phyloP scores from a whole-genome alignment of 306 rosid species.

The Echinosophora koreensis region DNA sequence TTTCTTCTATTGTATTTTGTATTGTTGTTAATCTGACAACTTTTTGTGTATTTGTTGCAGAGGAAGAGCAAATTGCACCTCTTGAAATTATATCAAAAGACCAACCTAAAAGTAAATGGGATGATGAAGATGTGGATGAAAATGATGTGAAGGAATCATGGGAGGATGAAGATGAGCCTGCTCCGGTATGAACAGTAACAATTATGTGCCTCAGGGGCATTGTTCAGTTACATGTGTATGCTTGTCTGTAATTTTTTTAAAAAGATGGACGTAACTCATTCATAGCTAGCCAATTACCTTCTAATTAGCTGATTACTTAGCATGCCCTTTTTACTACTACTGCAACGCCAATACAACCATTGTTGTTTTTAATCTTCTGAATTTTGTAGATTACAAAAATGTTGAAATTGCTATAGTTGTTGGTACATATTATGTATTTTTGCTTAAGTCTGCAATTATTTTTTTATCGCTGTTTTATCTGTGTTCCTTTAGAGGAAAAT shows the following conservation, averaged over 20 bases:
- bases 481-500: constrained; percentile 6
- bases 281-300: background rate
- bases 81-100: constrained; percentile 56
- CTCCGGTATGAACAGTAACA: constrained; percentile 58
- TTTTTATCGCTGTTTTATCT: background rate
- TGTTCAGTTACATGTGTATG: background rate
- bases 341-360: background rate
- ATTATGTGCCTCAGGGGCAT: background rate
- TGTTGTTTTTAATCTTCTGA: background rate
- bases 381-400: background rate
- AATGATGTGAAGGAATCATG: constrained; percentile 90
- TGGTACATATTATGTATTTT: background rate
- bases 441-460: background rate
- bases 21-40: constrained; percentile 27
- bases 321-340: background rate
- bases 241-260: background rate
- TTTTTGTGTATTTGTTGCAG: constrained; percentile 53
- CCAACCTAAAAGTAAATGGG: constrained; percentile 75
- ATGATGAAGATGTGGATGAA: constrained; percentile 89
- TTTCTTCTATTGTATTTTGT: constrained; percentile 23
- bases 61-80: constrained; percentile 62
- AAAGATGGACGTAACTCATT: background rate
- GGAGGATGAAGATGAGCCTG: constrained; percentile 94
- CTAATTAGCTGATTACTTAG: constrained; percentile 20
- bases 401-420: background rate